phyloP scores from a whole-genome alignment of 768 basidiomycete genomes.

The Auricularia sp. region DNA sequence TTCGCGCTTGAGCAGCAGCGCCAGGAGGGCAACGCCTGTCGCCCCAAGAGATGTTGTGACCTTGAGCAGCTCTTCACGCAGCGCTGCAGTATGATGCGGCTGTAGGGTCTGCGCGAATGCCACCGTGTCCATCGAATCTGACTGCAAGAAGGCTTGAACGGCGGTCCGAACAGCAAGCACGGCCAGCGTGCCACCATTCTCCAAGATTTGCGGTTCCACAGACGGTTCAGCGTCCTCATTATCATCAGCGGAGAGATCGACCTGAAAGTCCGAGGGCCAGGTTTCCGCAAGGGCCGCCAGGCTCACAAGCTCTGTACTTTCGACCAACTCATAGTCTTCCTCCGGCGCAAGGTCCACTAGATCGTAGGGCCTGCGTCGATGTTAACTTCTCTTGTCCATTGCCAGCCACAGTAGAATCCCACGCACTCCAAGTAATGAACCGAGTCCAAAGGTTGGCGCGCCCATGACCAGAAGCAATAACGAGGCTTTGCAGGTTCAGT shows the following conservation, averaged over 20 bases:
- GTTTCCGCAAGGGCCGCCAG: neutral
- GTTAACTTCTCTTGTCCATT: too few species aligned
- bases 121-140: neutral
- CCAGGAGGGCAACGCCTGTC: too few species aligned
- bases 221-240: neutral
- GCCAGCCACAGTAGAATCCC: too few species aligned
- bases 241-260: neutral
- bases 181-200: neutral
- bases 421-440: too few species aligned
- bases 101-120: neutral
- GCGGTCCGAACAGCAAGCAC: neutral
- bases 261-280: neutral
- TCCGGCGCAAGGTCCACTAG: neutral
- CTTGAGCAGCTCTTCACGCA: too few species aligned
- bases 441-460: neutral
- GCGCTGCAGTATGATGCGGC: too few species aligned
- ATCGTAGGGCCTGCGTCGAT: neutral
- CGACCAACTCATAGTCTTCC: neutral
- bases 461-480: neutral
- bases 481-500: neutral
- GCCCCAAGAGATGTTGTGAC: too few species aligned
- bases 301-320: neutral
- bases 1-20: too few species aligned
- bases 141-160: neutral
- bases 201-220: neutral